A percentile compares a stretch with the other conserved stretches of the same genome.
Conservation (phyloP, 176 grass and related monocot species). For the Phragmites australis region DNA sequence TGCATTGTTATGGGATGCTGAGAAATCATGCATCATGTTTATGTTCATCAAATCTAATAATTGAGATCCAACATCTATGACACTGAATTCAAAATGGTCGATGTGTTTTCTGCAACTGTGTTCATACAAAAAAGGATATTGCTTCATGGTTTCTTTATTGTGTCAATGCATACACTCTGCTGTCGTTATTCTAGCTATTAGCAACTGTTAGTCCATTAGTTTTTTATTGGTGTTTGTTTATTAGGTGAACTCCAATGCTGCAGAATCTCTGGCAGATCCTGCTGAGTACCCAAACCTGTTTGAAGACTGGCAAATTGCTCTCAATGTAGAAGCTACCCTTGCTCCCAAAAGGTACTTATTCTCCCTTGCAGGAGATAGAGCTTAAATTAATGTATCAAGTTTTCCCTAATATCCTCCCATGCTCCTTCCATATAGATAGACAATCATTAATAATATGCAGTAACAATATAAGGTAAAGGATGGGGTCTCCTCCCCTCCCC, state of each 20-base stretch:
- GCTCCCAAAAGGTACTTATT: slow-evolving; percentile 50
- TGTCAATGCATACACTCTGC: neutral
- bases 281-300: slow-evolving; percentile 82
- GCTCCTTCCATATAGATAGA: neutral
- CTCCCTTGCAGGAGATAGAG: neutral
- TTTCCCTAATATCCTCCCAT: slow-evolving; percentile 4
- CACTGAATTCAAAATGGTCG: neutral
- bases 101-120: neutral
- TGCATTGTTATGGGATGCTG: neutral
- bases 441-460: neutral
- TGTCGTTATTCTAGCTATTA: neutral
- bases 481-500: too few species aligned
- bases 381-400: neutral
- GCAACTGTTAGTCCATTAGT: neutral
- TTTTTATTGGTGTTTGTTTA: neutral
- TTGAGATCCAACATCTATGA: neutral
- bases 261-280: slow-evolving; percentile 82
- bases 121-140: slow-evolving; percentile 5
- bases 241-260: slow-evolving; percentile 81
- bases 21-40: neutral
- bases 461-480: too few species aligned
- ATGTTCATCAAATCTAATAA: neutral
- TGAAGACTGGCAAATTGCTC: slow-evolving; percentile 77
- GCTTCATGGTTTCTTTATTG: neutral
- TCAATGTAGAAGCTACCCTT: slow-evolving; percentile 60